Conservation (phyloP, 768 basidiomycete species). For the Boletus edulis region DNA sequence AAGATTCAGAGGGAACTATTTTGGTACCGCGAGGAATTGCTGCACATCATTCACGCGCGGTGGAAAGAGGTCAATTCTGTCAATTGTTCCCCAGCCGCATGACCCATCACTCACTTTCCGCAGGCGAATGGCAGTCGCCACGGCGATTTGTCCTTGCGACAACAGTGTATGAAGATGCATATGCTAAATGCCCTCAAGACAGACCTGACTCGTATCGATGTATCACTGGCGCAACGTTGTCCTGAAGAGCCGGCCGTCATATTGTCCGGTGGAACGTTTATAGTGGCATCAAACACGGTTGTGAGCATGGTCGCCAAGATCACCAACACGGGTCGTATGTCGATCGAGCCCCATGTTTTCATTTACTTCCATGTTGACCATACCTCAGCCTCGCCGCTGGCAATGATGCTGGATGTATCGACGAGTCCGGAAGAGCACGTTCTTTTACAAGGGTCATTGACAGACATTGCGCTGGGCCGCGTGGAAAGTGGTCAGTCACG, state of each 20-base stretch:
- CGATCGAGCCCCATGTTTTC: background rate
- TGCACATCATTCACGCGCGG: conserved; percentile 60
- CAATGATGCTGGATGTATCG: conserved; percentile 52
- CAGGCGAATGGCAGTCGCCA: conserved; percentile 78
- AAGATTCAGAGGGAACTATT: conserved; percentile 76
- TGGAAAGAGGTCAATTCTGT: conserved; percentile 77
- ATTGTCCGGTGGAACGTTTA: conserved; percentile 38
- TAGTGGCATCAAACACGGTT: conserved; percentile 59
- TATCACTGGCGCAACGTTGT: conserved; percentile 45
- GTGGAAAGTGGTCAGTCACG: conserved; percentile 53
- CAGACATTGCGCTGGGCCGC: conserved; percentile 62
- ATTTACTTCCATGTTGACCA: conserved; percentile 8
- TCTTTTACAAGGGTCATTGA: conserved; percentile 64
- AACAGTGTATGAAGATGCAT: conserved; percentile 69
- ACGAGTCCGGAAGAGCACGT: conserved; percentile 62
- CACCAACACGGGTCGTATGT: conserved; percentile 68
- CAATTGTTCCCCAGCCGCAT: background rate
- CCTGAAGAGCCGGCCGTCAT: conserved; percentile 16
- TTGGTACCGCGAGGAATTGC: conserved; percentile 93
- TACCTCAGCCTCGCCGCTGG: conserved; percentile 46
- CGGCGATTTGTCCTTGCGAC: conserved; percentile 75
- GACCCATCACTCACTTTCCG: conserved; percentile 1
- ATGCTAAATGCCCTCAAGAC: conserved; percentile 79
- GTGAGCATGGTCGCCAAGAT: conserved; percentile 56
- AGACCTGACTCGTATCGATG: conserved; percentile 58